Percentiles rank a stretch among this genome's conserved stretches.
Evolutionary conservation across 495 filamentous ascomycete species (phyloP).

Genomic region (Apodospora peruviana): DNA sequence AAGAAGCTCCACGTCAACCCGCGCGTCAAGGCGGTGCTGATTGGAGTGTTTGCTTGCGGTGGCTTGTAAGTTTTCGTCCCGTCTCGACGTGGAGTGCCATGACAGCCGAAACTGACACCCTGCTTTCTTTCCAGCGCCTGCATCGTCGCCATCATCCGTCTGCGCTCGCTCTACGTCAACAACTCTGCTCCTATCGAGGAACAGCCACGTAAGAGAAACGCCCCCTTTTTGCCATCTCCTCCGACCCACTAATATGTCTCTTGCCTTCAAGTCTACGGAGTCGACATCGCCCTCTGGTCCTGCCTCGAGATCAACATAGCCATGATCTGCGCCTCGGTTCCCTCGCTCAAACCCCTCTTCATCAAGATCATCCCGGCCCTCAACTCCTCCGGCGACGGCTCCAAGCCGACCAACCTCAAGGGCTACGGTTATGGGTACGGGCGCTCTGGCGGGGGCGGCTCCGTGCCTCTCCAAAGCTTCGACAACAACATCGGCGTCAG

Average conservation of each 20-base stretch:
- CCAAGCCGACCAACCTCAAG: neutral
- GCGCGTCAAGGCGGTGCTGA: conserved; percentile 3
- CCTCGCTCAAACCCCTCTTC: conserved; percentile 31
- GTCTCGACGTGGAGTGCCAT: neutral
- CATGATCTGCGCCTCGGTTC: conserved; percentile 41
- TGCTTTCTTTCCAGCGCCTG: neutral
- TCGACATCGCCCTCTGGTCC: conserved; percentile 33
- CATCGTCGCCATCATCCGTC: conserved; percentile 11
- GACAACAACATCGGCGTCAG: neutral
- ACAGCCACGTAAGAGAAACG: neutral
- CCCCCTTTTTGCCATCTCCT: neutral
- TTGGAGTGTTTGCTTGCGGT: conserved; percentile 1
- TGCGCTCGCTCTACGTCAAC: conserved; percentile 4
- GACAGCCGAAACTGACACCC: neutral
- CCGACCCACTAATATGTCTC: no score
- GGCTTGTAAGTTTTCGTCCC: neutral
- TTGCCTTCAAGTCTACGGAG: conserved; percentile 1
- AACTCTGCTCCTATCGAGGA: conserved; percentile 2
- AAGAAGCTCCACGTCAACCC: conserved; percentile 3
- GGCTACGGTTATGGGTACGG: neutral
- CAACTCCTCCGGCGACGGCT: conserved; percentile 7
- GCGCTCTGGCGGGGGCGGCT: neutral
- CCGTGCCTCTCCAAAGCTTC: neutral
- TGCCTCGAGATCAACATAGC: conserved; percentile 41
- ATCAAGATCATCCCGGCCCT: conserved; percentile 21